Percentiles rank a stretch among this genome's conserved stretches.
Conservation (phyloP, 139 green algal genomes). For the Zygnema cylindricum region DNA sequence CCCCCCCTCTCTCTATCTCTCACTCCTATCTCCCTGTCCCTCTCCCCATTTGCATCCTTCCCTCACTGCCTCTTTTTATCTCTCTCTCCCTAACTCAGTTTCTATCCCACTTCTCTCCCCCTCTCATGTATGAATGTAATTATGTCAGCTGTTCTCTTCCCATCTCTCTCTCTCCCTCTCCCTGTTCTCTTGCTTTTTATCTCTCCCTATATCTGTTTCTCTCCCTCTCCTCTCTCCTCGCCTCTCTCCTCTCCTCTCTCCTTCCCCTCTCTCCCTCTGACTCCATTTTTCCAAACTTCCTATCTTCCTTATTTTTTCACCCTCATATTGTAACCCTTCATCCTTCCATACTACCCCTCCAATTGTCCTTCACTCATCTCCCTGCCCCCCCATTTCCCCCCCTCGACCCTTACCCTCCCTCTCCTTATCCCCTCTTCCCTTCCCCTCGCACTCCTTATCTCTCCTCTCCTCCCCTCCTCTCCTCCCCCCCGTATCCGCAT, state of each 20-base stretch:
- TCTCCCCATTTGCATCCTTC: background rate
- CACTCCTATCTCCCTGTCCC: background rate
- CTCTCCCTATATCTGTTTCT: background rate
- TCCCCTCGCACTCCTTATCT: background rate
- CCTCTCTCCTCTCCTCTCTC: background rate
- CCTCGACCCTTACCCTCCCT: background rate
- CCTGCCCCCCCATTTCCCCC: background rate
- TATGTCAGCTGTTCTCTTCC: no score
- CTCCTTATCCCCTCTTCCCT: background rate
- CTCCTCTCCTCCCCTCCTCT: background rate
- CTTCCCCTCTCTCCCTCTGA: background rate
- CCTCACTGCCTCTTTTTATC: background rate
- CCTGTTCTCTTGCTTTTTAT: background rate
- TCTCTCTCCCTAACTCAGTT: background rate
- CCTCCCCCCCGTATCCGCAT: background rate
- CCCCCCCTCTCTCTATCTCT: background rate
- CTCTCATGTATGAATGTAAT: no score
- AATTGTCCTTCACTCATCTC: background rate
- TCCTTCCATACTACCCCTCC: background rate
- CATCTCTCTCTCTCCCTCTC: background rate
- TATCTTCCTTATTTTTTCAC: background rate
- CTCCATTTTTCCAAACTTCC: background rate
- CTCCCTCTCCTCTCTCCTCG: background rate
- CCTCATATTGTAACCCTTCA: background rate
- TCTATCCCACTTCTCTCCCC: background rate